Evolutionary conservation across 73 alveolate genomes (phyloP).

Genomic region (Paramecium sexaurelia): DNA sequence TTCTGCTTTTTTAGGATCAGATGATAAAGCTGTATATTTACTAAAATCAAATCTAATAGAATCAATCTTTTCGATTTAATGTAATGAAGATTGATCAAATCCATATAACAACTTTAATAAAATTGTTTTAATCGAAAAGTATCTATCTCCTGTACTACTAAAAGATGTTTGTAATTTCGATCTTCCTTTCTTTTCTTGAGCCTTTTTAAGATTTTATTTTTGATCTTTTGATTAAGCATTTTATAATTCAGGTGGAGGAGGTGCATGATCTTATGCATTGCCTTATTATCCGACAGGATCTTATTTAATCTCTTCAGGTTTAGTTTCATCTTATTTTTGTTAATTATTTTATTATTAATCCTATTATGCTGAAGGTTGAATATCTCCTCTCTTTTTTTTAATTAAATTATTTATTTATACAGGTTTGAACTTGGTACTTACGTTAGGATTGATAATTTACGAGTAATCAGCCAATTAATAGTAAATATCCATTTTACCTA

Average conservation of each 20-base stretch:
- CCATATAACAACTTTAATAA: conserved; percentile 3
- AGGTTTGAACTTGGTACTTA: neutral
- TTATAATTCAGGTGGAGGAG: neutral
- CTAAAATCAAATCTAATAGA: conserved; percentile 28
- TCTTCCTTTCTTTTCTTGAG: neutral
- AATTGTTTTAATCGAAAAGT: neutral
- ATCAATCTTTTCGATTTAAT: neutral
- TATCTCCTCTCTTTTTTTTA: conserved; percentile 17
- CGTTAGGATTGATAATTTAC: neutral
- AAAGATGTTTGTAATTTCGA: neutral
- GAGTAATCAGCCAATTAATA: conserved; percentile 13
- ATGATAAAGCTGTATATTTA: conserved; percentile 28
- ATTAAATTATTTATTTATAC: neutral
- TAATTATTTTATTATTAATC: neutral
- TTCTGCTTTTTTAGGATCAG: conserved; percentile 8
- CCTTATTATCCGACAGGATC: neutral
- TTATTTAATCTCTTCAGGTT: neutral
- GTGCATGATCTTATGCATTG: neutral
- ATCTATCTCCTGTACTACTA: conserved; percentile 15
- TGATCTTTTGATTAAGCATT: neutral
- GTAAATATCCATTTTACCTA: conserved; percentile 20
- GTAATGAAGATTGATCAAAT: conserved; percentile 24
- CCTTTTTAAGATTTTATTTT: neutral
- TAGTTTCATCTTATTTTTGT: neutral
- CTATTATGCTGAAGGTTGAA: neutral